These are phyloP conservation scores for Neurospora sp. DNA, from an alignment of 495 filamentous ascomycete species.

Conservation along the genomic window DNA sequence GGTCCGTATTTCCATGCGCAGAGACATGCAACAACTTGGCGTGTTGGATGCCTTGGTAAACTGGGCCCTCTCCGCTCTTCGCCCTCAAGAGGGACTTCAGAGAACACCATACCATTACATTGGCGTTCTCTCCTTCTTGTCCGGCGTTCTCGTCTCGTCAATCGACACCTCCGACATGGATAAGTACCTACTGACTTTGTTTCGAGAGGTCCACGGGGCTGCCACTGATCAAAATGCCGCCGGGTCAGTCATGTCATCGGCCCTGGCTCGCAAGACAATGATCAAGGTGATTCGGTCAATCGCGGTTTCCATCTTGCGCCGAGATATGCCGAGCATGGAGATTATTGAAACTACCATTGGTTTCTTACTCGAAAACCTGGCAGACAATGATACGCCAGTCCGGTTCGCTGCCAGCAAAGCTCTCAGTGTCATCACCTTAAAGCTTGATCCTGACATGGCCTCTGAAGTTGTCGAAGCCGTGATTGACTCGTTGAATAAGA, in stretches of 20 bases:
- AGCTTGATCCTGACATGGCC: slow-evolving; percentile 69
- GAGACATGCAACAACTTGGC: slow-evolving; percentile 75
- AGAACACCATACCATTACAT: slow-evolving; percentile 46
- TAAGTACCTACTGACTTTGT: slow-evolving; percentile 32
- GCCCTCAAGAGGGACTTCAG: slow-evolving; percentile 20
- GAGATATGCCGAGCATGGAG: slow-evolving; percentile 38
- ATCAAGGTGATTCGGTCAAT: slow-evolving; percentile 76
- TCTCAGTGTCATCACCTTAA: slow-evolving; percentile 72
- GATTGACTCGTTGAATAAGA: slow-evolving; percentile 60
- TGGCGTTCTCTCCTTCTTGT: slow-evolving; percentile 69
- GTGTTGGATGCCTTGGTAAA: slow-evolving; percentile 53
- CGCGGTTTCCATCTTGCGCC: slow-evolving; percentile 49
- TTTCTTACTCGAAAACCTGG: slow-evolving; percentile 53
- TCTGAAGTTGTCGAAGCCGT: slow-evolving; percentile 79
- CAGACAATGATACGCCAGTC: slow-evolving; percentile 82
- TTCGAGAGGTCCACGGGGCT: slow-evolving; percentile 37
- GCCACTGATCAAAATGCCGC: slow-evolving; percentile 31
- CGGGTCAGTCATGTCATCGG: slow-evolving; percentile 48
- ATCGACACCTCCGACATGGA: slow-evolving; percentile 43
- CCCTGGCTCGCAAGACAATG: slow-evolving; percentile 64
- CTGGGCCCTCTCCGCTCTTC: slow-evolving; percentile 56
- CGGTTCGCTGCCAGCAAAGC: slow-evolving; percentile 87
- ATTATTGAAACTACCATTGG: slow-evolving; percentile 68
- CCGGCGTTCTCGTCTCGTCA: slow-evolving; percentile 51
- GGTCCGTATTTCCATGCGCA: slow-evolving; percentile 66